Base-by-base conservation (phyloP, 208 protist species). In the Leishmania aethiopica region DNA sequence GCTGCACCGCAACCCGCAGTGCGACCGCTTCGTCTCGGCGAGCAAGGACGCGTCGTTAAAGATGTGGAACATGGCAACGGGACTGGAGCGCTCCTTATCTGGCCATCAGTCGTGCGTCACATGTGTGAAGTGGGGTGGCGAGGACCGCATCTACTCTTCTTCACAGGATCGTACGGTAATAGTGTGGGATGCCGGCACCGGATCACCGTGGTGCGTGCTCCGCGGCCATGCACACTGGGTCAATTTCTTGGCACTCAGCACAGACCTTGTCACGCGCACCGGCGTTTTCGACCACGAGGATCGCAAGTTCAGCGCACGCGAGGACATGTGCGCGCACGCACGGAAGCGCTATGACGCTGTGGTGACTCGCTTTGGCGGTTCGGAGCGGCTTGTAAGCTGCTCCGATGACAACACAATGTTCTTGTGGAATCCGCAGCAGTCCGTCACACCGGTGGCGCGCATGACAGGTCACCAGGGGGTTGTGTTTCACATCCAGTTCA, bases 141-240 rank as follows among this genome's bases (percentile, higher is more conserved):
- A 99, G 59, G 86, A 90, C 67, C 79, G 90, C 59, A 98, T 99
- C 40, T 99, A 99, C 87, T 99, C 97, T 7, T 98, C 95, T 11
- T 99, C 95, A 22, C 98, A 99, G 80, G 99, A 99, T 88, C 88
- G 98, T 37, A 99, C 96, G 10, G 93, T 99, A 49, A 99, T 99
- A 81, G 95, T 99, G 40, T 99, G 98, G 97, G 90, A 98, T 75
- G 92, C 91, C 28, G 73, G 77, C 42, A 97, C 89, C 67, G 97
- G 97, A 40, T 73, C 89, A 15, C 88, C 91, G 45, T 74, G 81
- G 37, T 92, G 84, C 89, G 93, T 88, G 11, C 93, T 99, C 17
- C 83, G 91, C 10, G 99, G 98, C n/a, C 99, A 99, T 88, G 99
- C 94, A 1, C 99, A 99, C 88, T 99, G 99, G 99, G 99, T 99